Evolutionary conservation across 176 grass and related monocot genomes (phyloP).

Genomic region (Coix lacrymajobi): DNA sequence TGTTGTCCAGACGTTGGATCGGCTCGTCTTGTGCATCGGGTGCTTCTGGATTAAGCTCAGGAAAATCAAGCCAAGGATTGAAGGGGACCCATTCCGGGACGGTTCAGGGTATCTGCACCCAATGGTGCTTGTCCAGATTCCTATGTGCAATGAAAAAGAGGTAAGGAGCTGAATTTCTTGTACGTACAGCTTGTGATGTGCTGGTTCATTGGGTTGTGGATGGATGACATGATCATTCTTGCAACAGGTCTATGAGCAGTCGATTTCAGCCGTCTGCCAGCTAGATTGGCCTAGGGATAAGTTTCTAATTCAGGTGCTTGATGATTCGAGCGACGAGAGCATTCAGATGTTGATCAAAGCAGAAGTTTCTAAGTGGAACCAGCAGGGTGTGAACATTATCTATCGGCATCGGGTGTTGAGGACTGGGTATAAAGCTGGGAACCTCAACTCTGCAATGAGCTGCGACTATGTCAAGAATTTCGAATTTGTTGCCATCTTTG

Average conservation of each 20-base stretch:
- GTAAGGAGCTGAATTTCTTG: slow-evolving; percentile 34
- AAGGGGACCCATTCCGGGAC: slow-evolving; percentile 49
- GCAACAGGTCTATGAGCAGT: slow-evolving; percentile 69
- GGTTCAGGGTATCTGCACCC: slow-evolving; percentile 48
- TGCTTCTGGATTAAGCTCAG: slow-evolving; percentile 85
- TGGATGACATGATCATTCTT: neutral
- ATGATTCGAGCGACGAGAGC: slow-evolving; percentile 64
- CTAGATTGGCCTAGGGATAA: slow-evolving; percentile 71
- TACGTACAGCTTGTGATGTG: slow-evolving; percentile 9
- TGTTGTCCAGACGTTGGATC: slow-evolving; percentile 57
- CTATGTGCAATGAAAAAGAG: slow-evolving; percentile 85
- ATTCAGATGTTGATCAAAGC: slow-evolving; percentile 53
- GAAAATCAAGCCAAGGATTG: slow-evolving; percentile 59
- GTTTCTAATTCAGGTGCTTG: slow-evolving; percentile 79
- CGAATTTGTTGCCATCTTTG: slow-evolving; percentile 79
- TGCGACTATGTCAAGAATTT: slow-evolving; percentile 79
- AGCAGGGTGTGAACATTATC: slow-evolving; percentile 58
- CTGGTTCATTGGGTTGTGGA: neutral
- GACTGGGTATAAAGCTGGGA: slow-evolving; percentile 81
- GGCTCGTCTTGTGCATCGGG: slow-evolving; percentile 54
- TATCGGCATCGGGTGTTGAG: slow-evolving; percentile 64
- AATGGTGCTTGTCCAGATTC: slow-evolving; percentile 85
- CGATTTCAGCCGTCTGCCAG: slow-evolving; percentile 54
- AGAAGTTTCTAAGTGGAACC: slow-evolving; percentile 70
- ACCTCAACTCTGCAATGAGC: slow-evolving; percentile 80